Evolutionary conservation across 495 filamentous ascomycete genomes (phyloP).

Genomic region (Neurospora pannonica): DNA sequence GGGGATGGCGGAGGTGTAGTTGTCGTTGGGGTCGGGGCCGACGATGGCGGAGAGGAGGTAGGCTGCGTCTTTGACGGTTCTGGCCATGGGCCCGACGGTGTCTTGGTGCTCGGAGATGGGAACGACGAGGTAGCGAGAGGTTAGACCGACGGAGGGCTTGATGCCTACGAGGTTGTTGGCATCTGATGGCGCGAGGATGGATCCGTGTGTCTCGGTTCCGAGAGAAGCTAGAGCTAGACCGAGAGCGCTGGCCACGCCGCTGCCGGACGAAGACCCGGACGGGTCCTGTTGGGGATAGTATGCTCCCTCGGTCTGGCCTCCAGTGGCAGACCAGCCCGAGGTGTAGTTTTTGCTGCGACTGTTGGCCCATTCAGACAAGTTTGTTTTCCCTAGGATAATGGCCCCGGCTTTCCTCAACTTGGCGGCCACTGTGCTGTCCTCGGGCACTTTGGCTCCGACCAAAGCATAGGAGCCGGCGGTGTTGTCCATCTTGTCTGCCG

Average conservation of each 20-base stretch:
- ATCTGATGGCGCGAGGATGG: constrained; percentile 29
- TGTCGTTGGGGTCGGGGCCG: constrained; percentile 40
- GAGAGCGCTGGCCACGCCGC: constrained; percentile 19
- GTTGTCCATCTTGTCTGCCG: constrained; percentile 55
- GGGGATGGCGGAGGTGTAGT: constrained; percentile 36
- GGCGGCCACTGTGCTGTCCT: constrained; percentile 36
- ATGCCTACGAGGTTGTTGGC: constrained; percentile 43
- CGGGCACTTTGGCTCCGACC: constrained; percentile 36
- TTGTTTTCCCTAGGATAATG: constrained; percentile 42
- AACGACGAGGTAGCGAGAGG: constrained; percentile 50
- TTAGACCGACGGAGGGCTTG: constrained; percentile 61
- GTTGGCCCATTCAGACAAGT: constrained; percentile 35
- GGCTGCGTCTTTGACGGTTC: constrained; percentile 54
- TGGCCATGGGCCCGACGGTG: constrained; percentile 55
- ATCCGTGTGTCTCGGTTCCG: constrained; percentile 29
- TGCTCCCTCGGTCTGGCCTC: constrained; percentile 33
- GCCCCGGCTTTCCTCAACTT: constrained; percentile 40
- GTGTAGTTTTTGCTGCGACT: constrained; percentile 25
- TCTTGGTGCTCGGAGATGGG: constrained; percentile 55
- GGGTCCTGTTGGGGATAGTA: constrained; percentile 33
- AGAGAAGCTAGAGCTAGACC: constrained; percentile 26
- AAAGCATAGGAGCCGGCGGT: constrained; percentile 50
- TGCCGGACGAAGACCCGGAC: constrained; percentile 20
- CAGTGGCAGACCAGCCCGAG: constrained; percentile 37
- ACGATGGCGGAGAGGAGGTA: constrained; percentile 55